Evolutionary conservation across 306 rosid genomes (phyloP), one percentile per base, ranked within the genome.

Genomic region (Prunus mira): DNA sequence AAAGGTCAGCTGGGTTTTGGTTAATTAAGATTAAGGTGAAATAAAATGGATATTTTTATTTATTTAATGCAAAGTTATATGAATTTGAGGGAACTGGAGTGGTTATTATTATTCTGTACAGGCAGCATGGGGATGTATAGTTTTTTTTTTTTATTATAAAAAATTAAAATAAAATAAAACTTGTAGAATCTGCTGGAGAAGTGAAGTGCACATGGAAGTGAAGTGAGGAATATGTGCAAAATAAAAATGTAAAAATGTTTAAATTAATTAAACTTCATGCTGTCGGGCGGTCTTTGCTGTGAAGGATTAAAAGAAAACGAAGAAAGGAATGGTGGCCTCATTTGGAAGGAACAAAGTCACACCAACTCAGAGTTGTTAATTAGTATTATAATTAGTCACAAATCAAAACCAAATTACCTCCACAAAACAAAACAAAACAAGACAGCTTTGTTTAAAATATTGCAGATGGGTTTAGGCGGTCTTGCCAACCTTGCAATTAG

Each of bases 191-290:
- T 81, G 79, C 73, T 74, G 83, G 50, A 75, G 85, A 50, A 80
- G 88, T 87, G 91, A 85, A 79, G 84, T 28, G 93, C 93, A 93
- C 91, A 89, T 93, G 95, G 78, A 78, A 65, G 64, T n/a, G 78
- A 84, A 65, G 64, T n/a, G 78, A 84, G 78, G 85, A 82, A 84
- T 76, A 86, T 78, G 51, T 72, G 28, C 25, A 54, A 77, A 32
- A 71, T n/a, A 22, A 12, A 25, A 25, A 28, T 57, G 20, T 19
- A 12, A 47, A 4, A 32, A 55, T 63, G 76, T 43, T 77, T n/a
- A 13, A 58, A 6, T 38, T 17, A 54, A 55, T 38, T 78, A 84
- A 81, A 61, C 52, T 85, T 80, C 86, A 84, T 74, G 49, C 2
- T 89, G 93, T 90, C 88, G 82, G 86, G 19, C 24, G 30, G 82